These are phyloP conservation scores for Podila clonocystis DNA, from an alignment of 192 early-diverging fungal species.

Conservation along the genomic window DNA sequence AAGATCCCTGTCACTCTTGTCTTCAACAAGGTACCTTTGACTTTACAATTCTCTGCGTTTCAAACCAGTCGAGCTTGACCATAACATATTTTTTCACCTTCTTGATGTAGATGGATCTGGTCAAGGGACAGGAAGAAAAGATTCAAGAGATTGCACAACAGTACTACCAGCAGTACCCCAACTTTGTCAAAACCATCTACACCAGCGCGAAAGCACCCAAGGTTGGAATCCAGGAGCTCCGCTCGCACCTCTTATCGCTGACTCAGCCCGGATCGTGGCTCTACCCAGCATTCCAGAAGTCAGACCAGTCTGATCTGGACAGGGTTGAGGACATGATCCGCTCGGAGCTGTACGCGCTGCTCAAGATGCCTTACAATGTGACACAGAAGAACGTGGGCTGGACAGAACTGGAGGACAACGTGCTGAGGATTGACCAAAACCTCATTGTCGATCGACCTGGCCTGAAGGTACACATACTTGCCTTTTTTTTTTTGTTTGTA, in stretches of 20 bases:
- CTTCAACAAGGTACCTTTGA: constrained; percentile 63
- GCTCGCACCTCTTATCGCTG: constrained; percentile 30
- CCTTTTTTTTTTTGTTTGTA: background rate
- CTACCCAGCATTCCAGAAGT: constrained; percentile 56
- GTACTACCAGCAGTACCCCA: constrained; percentile 45
- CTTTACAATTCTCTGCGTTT: background rate
- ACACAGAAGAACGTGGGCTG: constrained; percentile 67
- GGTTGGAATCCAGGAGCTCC: constrained; percentile 31
- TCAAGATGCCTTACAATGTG: constrained; percentile 67
- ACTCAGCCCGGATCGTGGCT: constrained; percentile 59
- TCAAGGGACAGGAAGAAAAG: constrained; percentile 38
- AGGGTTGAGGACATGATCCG: constrained; percentile 69
- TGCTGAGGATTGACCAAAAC: constrained; percentile 64
- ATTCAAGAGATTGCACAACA: constrained; percentile 44
- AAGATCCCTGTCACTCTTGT: constrained; percentile 60
- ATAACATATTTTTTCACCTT: background rate
- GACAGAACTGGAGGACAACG: constrained; percentile 55
- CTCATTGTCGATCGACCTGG: constrained; percentile 60
- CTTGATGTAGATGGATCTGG: constrained; percentile 56
- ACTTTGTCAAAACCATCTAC: constrained; percentile 47
- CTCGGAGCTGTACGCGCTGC: constrained; percentile 60
- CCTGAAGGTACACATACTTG: constrained; percentile 15
- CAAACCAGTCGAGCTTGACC: no score
- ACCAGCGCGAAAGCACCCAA: constrained; percentile 21
- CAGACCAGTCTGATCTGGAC: constrained; percentile 62